These are phyloP conservation scores for Penicillium sp. DNA, from an alignment of 2,329 filamentous ascomycete genomes.

Conservation along the genomic window DNA sequence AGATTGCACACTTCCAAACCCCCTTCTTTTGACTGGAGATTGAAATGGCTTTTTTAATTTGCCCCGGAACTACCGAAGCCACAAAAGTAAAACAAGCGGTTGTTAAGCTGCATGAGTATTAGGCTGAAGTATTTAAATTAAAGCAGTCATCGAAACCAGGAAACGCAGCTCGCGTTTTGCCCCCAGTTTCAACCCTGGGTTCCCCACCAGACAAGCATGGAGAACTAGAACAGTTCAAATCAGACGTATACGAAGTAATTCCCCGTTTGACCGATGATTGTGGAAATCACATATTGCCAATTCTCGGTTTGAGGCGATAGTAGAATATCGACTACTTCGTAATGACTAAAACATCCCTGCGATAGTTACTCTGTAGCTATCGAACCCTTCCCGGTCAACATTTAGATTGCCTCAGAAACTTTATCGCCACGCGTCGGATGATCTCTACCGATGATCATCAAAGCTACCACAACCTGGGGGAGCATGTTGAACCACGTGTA, in stretches of 20 bases:
- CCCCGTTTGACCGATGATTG: neutral
- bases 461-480: neutral
- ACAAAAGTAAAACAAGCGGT: neutral
- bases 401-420: neutral
- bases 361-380: neutral
- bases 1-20: neutral
- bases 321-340: neutral
- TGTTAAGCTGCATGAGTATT: neutral
- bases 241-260: neutral
- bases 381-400: neutral
- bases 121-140: slow-evolving; percentile 1
- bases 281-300: slow-evolving; percentile 5
- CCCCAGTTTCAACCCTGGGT: neutral
- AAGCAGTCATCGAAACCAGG: neutral
- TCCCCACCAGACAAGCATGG: neutral
- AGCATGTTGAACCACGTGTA: neutral
- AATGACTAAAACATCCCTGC: neutral
- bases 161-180: neutral
- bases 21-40: neutral
- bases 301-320: neutral
- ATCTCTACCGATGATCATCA: slow-evolving; percentile 7
- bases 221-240: neutral
- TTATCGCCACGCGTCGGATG: slow-evolving; percentile 11
- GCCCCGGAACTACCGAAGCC: neutral
- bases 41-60: neutral